phyloP scores from a whole-genome alignment of 1,284 basidiomycete species.

The Rhodotorula sp. region DNA sequence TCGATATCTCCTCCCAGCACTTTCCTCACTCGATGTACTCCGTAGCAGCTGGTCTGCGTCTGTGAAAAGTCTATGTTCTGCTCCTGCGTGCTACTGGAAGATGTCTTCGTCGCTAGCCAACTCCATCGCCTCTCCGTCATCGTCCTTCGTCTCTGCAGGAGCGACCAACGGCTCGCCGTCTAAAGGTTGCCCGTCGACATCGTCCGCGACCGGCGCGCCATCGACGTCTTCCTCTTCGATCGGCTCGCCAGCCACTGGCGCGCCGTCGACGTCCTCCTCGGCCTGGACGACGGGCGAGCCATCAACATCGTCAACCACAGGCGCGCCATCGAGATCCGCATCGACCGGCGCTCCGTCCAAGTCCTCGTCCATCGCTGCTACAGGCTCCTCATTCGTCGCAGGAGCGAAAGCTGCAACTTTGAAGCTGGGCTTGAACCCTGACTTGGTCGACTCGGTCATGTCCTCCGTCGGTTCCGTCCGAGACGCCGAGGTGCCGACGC shows the following conservation, averaged over 20 bases:
- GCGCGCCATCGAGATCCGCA: slow-evolving; percentile 1
- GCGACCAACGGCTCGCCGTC: slow-evolving; percentile 13
- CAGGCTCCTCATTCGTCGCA: neutral
- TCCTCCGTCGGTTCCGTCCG: neutral
- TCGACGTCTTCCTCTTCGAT: slow-evolving; percentile 50
- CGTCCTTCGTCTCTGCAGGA: slow-evolving; percentile 2
- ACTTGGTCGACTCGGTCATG: neutral
- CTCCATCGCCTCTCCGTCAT: slow-evolving; percentile 25
- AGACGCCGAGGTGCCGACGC: no score
- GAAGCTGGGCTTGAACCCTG: slow-evolving; percentile 37
- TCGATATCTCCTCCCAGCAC: neutral
- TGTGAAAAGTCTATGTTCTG: neutral
- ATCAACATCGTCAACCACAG: slow-evolving; percentile 1
- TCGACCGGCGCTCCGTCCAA: slow-evolving; percentile 31
- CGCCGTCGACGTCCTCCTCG: slow-evolving; percentile 45
- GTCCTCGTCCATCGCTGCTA: slow-evolving; percentile 1
- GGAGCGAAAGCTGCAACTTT: slow-evolving; percentile 11
- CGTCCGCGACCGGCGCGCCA: slow-evolving; percentile 29
- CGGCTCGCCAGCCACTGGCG: slow-evolving; percentile 47
- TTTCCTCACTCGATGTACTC: neutral
- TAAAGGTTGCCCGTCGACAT: slow-evolving; percentile 3
- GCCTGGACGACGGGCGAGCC: neutral
- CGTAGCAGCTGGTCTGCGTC: slow-evolving; percentile 1
- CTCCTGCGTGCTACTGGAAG: slow-evolving; percentile 5
- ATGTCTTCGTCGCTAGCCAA: slow-evolving; percentile 26